These are phyloP conservation scores for Tanozyma kutaoensis DNA, from an alignment of 805 yeast genomes.

Conservation along the genomic window DNA sequence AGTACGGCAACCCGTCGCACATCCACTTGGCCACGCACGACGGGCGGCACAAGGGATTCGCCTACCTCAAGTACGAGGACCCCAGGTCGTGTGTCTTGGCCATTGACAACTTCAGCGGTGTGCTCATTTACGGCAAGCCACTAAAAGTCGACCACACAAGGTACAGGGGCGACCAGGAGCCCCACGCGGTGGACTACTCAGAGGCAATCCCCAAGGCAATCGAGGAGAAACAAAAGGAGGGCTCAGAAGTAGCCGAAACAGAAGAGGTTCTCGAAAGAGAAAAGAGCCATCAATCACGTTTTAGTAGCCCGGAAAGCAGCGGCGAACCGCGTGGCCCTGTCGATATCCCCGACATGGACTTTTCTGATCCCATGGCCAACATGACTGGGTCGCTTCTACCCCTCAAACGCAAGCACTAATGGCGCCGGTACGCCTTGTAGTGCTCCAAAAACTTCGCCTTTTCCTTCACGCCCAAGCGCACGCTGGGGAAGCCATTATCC, in stretches of 20 bases:
- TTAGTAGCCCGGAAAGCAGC: too few species aligned
- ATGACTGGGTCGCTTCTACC: too few species aligned
- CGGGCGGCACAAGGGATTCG: slow-evolving; percentile 64
- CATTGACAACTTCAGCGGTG: slow-evolving; percentile 78
- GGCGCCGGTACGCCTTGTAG: too few species aligned
- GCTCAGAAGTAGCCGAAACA: too few species aligned
- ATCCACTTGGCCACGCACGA: slow-evolving; percentile 59
- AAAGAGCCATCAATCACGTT: too few species aligned
- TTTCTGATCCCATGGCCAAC: too few species aligned
- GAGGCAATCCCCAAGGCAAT: too few species aligned
- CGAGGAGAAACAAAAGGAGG: too few species aligned
- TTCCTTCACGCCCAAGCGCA: slow-evolving; percentile 15
- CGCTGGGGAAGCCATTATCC: slow-evolving; percentile 17
- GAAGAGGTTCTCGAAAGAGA: too few species aligned
- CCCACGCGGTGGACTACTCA: slow-evolving; percentile 19
- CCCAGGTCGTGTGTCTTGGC: slow-evolving; percentile 73
- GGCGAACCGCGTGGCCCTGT: too few species aligned
- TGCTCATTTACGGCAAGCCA: slow-evolving; percentile 33
- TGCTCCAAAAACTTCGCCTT: slow-evolving; percentile 14
- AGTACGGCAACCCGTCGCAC: slow-evolving; percentile 78
- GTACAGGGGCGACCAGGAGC: slow-evolving; percentile 39
- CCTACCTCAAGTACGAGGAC: slow-evolving; percentile 72
- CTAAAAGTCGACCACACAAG: slow-evolving; percentile 61
- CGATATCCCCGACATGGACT: too few species aligned
- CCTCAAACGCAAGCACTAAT: too few species aligned